A percentile compares a stretch with the other conserved stretches of the same genome.
Conservation (phyloP, 2,329 filamentous ascomycete species). For the Paraphaeosphaeria sporulosa region DNA sequence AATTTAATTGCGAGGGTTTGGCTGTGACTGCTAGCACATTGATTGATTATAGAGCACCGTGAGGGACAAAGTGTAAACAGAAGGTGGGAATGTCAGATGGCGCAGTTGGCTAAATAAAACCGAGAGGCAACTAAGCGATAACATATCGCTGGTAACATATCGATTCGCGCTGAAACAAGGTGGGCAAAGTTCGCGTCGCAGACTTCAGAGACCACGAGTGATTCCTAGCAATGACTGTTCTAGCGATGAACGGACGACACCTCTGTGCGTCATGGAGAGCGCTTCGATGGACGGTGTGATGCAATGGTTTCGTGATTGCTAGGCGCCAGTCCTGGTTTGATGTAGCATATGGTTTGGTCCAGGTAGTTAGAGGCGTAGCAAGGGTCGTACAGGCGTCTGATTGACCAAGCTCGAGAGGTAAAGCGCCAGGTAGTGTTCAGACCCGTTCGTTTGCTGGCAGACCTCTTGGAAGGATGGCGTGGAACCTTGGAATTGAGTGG, state of each 20-base stretch:
- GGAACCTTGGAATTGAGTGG: not conserved
- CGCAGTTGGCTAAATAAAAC: not conserved
- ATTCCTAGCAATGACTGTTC: not conserved
- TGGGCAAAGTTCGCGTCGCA: not conserved
- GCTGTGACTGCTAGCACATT: not conserved
- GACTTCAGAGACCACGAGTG: not conserved
- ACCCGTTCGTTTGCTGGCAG: not conserved
- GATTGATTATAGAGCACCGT: conserved; percentile 4
- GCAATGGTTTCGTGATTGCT: not conserved
- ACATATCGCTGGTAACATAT: conserved; percentile 16
- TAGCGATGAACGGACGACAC: not conserved
- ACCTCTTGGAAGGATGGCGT: not conserved
- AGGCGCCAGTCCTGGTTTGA: not conserved
- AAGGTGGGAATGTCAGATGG: not conserved
- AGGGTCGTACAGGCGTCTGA: not conserved
- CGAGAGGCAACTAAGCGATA: conserved; percentile 5
- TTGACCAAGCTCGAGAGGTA: not conserved
- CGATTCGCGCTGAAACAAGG: conserved; percentile 8
- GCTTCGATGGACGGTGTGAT: not conserved
- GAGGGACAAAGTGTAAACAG: conserved; percentile 1
- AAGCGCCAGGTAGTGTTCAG: not conserved
- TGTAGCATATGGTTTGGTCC: not conserved
- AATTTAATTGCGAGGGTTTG: not conserved
- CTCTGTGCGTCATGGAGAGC: not conserved
- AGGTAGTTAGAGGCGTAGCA: not conserved